Conservation (phyloP, 2,329 filamentous ascomycete genomes). For the Fusarium sp. region DNA sequence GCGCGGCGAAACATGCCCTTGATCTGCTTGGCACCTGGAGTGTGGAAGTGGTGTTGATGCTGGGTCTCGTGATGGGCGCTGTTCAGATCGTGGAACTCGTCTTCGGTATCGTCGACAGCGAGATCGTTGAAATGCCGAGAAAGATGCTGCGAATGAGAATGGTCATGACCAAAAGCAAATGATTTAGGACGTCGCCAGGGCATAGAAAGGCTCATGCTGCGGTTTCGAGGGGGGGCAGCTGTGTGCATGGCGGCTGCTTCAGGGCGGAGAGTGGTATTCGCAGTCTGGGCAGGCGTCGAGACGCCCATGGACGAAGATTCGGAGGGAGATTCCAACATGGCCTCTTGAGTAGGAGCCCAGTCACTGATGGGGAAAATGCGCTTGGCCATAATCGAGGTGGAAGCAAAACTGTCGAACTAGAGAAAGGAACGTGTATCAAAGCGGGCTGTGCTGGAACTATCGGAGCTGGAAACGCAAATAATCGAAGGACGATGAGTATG, state of each 20-base stretch:
- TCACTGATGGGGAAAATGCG: constrained; percentile 55
- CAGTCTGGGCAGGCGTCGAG: constrained; percentile 12
- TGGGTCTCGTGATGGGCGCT: constrained; percentile 37
- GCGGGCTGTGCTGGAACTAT: constrained; percentile 5
- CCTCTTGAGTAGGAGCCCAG: constrained; percentile 57
- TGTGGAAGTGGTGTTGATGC: constrained; percentile 42
- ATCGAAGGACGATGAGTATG: background rate
- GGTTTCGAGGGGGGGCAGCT: constrained; percentile 50
- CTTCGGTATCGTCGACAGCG: constrained; percentile 48
- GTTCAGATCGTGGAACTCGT: constrained; percentile 39
- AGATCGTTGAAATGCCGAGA: constrained; percentile 47
- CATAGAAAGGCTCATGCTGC: constrained; percentile 62
- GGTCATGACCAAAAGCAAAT: constrained; percentile 50
- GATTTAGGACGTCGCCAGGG: constrained; percentile 62
- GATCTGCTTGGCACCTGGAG: constrained; percentile 49
- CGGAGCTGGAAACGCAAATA: background rate
- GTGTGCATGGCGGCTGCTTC: constrained; percentile 16
- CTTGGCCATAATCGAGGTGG: constrained; percentile 45
- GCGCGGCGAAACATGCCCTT: constrained; percentile 66
- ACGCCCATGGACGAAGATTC: constrained; percentile 30
- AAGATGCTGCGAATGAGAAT: constrained; percentile 44
- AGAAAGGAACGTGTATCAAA: constrained; percentile 1
- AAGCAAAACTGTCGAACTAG: background rate
- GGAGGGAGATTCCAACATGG: constrained; percentile 45
- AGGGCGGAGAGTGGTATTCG: background rate